Conservation (phyloP, 306 rosid species). For the Elaeagnus macrophylla region DNA sequence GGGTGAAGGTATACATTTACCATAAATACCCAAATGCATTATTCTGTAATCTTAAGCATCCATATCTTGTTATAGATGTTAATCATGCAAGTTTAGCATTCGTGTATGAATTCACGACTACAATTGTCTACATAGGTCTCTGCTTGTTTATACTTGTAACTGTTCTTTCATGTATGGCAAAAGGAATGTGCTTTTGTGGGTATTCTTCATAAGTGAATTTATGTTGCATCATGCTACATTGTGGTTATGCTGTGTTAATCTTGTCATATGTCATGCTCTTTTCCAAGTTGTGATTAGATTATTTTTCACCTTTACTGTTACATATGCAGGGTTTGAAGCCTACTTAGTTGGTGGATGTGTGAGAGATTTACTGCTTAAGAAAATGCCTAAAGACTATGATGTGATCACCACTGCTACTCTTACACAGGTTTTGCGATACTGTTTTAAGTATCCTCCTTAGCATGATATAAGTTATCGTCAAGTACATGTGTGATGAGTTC, state of each 20-base stretch:
- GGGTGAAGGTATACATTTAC: constrained; percentile 20
- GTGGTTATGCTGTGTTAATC: background rate
- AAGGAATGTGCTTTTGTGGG: too few species aligned
- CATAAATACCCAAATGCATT: background rate
- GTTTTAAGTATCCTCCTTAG: constrained; percentile 5
- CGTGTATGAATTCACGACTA: too few species aligned
- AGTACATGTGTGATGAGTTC: constrained; percentile 6
- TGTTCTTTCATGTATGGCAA: too few species aligned
- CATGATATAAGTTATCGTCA: constrained; percentile 2
- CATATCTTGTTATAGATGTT: background rate
- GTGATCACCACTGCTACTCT: constrained; percentile 80
- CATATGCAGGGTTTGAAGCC: constrained; percentile 63
- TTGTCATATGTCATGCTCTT: background rate
- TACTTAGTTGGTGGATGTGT: constrained; percentile 97
- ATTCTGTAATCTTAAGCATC: background rate
- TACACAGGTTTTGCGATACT: constrained; percentile 38
- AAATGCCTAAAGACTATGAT: constrained; percentile 82
- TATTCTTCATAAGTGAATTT: too few species aligned
- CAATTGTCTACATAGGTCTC: too few species aligned
- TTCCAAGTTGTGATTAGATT: background rate
- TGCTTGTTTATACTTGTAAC: too few species aligned
- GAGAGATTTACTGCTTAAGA: constrained; percentile 69
- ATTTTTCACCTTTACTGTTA: constrained; percentile 2
- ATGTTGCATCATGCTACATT: too few species aligned
- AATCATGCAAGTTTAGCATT: background rate